Evolutionary conservation across 2,329 filamentous ascomycete species (phyloP), one percentile per base, ranked within the genome.

Genomic region (Fusarium secorum): DNA sequence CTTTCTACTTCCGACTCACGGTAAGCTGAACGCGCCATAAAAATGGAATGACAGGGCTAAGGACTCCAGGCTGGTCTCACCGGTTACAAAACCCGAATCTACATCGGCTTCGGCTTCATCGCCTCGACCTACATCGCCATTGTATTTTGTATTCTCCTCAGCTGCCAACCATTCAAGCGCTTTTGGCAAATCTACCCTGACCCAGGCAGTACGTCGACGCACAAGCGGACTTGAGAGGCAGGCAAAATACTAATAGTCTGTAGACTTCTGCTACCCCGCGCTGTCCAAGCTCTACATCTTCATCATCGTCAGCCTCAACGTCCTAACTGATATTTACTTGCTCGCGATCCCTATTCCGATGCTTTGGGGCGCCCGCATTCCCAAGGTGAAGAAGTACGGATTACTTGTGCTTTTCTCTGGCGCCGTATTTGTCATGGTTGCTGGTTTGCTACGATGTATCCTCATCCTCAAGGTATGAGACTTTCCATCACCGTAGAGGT

Each of bases 1-100:
- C 86, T 36, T 88, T 86, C 70, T 88, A 87, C 74, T 79, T 81
- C 15, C 80, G 86, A 54, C 78, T 88, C 20, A 86, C 84, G 75
- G 76, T 86, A 70, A 22, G 78, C 62, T 20, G 71, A 2, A 22
- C 4, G 26, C 2, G 7, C 0, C 4, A 1, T 6, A 0, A 6
- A 15, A 20, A 1, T 4, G 5, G 15, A 24, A 7, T n/a, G 13
- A 15, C 10, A 79, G 75, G 73, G 15, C 64, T 75, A 14, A 66
- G 75, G 35, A 75, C 76, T 35, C 66, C 9, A 75, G 73, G 66
- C 72, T n/a, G 71, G 72, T 1, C 61, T 75, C 10, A 39, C 54
- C 1, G 45, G 66, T 1, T 72, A 70, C 73, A 78, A 59, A 68
- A 68, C n/a, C 7, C 61, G 53, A 1, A 68, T 83, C 22, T 74